These are phyloP conservation scores for Euryodendron excelsum DNA, from an alignment of 148 eudicot genomes.

Conservation along the genomic window DNA sequence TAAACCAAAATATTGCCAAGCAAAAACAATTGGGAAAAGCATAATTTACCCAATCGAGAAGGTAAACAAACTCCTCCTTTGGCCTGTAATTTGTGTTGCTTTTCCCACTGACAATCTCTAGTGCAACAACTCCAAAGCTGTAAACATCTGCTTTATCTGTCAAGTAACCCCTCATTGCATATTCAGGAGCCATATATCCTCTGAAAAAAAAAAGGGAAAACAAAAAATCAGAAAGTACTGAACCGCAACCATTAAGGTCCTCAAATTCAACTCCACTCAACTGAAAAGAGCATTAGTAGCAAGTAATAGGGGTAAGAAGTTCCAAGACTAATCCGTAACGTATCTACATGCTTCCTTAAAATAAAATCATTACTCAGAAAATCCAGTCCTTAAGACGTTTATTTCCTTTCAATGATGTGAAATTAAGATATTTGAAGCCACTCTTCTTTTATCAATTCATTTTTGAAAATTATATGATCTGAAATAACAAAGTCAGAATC, in stretches of 20 bases:
- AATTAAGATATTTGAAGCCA: too few relatives aligned
- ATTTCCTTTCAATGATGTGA: too few relatives aligned
- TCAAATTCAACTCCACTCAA: too few relatives aligned
- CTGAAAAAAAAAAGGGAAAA: slow-evolving; percentile 29
- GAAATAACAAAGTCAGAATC: too few relatives aligned
- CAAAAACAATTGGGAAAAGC: neutral
- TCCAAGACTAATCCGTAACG: too few relatives aligned
- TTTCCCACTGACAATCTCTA: slow-evolving; percentile 83
- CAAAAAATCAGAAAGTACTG: neutral
- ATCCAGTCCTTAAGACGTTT: too few relatives aligned
- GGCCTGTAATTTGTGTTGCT: slow-evolving; percentile 78
- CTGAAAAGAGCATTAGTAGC: too few relatives aligned
- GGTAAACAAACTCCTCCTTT: slow-evolving; percentile 75
- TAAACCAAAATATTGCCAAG: neutral
- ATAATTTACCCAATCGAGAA: slow-evolving; percentile 80
- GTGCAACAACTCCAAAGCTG: slow-evolving; percentile 75
- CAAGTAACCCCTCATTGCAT: slow-evolving; percentile 88
- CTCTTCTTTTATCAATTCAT: too few relatives aligned
- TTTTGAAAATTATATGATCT: too few relatives aligned
- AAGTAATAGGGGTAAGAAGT: too few relatives aligned
- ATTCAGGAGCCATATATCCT: slow-evolving; percentile 96
- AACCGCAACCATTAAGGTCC: neutral
- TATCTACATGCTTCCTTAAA: too few relatives aligned
- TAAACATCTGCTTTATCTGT: slow-evolving; percentile 92
- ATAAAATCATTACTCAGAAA: too few relatives aligned